Base-by-base conservation (phyloP, 2,329 filamentous ascomycete species). In the Colletotrichum kahawae region DNA sequence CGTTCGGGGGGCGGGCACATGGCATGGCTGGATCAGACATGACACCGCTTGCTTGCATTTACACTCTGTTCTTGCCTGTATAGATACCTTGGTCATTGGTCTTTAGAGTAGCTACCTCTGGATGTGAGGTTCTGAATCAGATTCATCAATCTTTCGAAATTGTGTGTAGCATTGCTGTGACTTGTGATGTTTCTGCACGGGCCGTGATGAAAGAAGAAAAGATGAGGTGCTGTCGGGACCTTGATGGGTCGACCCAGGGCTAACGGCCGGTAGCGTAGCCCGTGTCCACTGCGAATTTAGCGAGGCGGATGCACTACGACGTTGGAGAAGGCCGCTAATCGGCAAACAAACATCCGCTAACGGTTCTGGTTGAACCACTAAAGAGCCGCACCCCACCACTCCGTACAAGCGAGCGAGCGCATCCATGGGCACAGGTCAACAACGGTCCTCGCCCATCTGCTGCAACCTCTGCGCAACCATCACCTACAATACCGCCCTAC, bases 41-140 rank as follows among this genome's bases (percentile, higher is more conserved):
- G 69, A 57, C 9, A 64, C 63, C 72, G 69, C 69, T 75, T 74
- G 67, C 36, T 71, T 68, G 71, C 33, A 72, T 43, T 71, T 43
- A 38, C 43, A 51, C 60, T 63, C 63, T 48, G 62, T 31, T 72
- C 38, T 75, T 64, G 34, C 27, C 34, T 43, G 57, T 51, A 27
- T 67, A 72, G 59, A 63, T 75, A 75, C 72, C 72, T 67, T 67
- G 24, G 72, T 72, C 57, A 57, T 64, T 75, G 48, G 72, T 75
- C 48, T 36, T 64, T 72, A 59, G 72, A 67, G 31, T 63, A 36
- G 66, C 51, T 36, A 33, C 63, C 57, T 64, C 56, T 63, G 60
- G 21, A 38, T 36, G 24, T 36, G 60, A 43, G 60, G 34, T 63
- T 51, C 60, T 38, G 34, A 63, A 38, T 43, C 60, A 43, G 36